Evolutionary conservation across 768 basidiomycete genomes (phyloP).

Genomic region (Leucocoprinus leucothites): DNA sequence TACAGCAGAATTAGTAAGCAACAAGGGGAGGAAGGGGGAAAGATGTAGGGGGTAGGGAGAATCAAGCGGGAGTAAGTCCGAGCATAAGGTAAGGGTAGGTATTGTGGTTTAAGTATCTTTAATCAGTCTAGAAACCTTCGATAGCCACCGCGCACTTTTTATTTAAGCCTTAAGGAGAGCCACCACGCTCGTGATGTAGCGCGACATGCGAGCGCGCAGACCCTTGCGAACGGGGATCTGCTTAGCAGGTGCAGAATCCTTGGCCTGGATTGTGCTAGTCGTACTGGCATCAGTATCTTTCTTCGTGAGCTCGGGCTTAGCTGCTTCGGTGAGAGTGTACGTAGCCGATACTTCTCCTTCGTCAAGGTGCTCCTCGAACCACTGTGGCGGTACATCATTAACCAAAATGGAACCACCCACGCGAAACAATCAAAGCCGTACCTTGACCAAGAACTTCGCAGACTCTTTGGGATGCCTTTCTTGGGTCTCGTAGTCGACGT

Average conservation of each 20-base stretch:
- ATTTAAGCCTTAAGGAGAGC: constrained; percentile 14
- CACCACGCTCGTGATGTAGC: constrained; percentile 9
- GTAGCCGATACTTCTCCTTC: not conserved
- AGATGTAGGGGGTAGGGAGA: not conserved
- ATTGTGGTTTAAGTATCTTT: not conserved
- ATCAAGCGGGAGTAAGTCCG: not conserved
- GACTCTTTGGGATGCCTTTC: constrained; percentile 64
- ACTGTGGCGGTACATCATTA: constrained; percentile 22
- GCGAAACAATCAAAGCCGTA: constrained; percentile 19
- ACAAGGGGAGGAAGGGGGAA: not conserved
- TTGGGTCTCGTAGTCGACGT: constrained; percentile 70
- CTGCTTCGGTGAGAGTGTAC: not conserved
- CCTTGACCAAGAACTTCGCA: constrained; percentile 54
- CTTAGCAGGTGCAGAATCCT: not conserved
- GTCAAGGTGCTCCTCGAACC: constrained; percentile 37
- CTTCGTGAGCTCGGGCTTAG: not conserved
- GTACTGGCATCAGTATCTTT: constrained; percentile 7
- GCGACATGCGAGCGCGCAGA: constrained; percentile 12
- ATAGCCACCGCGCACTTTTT: not conserved
- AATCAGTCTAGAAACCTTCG: constrained; percentile 7
- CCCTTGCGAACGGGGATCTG: not conserved
- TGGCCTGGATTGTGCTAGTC: constrained; percentile 1
- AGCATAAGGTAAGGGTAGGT: not conserved
- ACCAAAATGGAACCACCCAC: not conserved
- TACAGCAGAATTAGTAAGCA: constrained; percentile 6